Evolutionary conservation across 805 yeast species (phyloP).

Genomic region (Ogataea neopini): DNA sequence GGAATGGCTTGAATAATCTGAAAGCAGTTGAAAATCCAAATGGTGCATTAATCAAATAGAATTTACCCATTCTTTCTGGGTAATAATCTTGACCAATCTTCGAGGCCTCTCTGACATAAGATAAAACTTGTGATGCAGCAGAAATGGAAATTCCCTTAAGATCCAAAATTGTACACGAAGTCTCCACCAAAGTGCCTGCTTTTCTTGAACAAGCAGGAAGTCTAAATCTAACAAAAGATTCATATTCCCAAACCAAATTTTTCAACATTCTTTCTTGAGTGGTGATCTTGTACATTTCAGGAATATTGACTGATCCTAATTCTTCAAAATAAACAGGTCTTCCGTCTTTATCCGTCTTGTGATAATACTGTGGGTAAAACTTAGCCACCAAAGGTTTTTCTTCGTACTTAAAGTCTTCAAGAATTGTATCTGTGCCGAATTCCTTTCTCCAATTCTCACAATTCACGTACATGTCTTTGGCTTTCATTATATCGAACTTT

Average conservation of each 20-base stretch:
- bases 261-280: slow-evolving; percentile 94
- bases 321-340: slow-evolving; percentile 96
- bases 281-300: slow-evolving; percentile 90
- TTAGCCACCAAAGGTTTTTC: slow-evolving; percentile 90
- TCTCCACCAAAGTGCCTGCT: slow-evolving; percentile 77
- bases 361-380: slow-evolving; percentile 95
- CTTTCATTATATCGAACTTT: slow-evolving; percentile 80
- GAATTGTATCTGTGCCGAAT: slow-evolving; percentile 82
- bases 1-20: slow-evolving; percentile 85
- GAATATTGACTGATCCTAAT: slow-evolving; percentile 84
- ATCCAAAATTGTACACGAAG: slow-evolving; percentile 95
- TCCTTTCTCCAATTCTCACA: slow-evolving; percentile 93
- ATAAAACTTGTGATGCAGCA: slow-evolving; percentile 79
- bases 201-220: slow-evolving; percentile 93
- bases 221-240: slow-evolving; percentile 78
- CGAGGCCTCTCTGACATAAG: slow-evolving; percentile 91
- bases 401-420: slow-evolving; percentile 85
- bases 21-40: slow-evolving; percentile 96
- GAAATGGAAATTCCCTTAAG: slow-evolving; percentile 89
- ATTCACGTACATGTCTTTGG: slow-evolving; percentile 77
- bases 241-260: slow-evolving; percentile 97
- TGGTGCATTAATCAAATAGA: slow-evolving; percentile 94
- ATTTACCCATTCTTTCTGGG: slow-evolving; percentile 99
- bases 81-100: slow-evolving; percentile 94
- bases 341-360: slow-evolving; percentile 95